phyloP scores from a whole-genome alignment of 2,329 filamentous ascomycete genomes.

The Lasiodiplodia hormozganensis region DNA sequence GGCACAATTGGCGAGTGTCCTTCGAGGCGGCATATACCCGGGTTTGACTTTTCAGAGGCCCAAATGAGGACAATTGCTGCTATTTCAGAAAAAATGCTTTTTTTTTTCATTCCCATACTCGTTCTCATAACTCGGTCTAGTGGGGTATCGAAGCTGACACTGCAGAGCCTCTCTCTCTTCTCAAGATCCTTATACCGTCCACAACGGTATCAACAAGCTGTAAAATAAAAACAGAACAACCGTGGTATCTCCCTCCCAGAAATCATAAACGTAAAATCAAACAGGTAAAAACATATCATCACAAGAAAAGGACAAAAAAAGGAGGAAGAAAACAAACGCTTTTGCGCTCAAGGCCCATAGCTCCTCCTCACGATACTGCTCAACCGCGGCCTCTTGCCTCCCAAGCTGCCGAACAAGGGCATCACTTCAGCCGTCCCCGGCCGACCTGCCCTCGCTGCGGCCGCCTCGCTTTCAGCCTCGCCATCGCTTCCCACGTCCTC shows the following conservation, averaged over 20 bases:
- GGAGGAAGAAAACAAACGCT: background rate
- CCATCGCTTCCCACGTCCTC: background rate
- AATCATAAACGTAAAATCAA: background rate
- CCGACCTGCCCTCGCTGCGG: background rate
- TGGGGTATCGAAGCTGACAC: conserved; percentile 20
- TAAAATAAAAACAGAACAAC: background rate
- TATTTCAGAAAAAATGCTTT: background rate
- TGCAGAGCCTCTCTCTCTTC: conserved; percentile 6
- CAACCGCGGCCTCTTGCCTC: conserved; percentile 3
- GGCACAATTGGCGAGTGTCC: conserved; percentile 1
- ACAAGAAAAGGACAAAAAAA: background rate
- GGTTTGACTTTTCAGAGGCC: background rate
- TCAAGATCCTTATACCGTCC: background rate
- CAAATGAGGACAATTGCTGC: conserved; percentile 9
- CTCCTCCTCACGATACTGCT: conserved; percentile 4
- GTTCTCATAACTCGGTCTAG: background rate
- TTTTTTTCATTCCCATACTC: background rate
- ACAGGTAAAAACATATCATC: background rate
- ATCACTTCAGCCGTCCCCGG: background rate
- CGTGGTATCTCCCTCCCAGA: conserved; percentile 1
- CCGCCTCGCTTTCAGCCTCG: background rate
- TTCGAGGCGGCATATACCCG: background rate
- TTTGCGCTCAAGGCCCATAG: conserved; percentile 11
- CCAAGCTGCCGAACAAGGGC: conserved; percentile 3
- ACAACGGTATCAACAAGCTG: background rate